Base-by-base conservation (phyloP, 306 rosid species). In the Fragaria vesca region DNA sequence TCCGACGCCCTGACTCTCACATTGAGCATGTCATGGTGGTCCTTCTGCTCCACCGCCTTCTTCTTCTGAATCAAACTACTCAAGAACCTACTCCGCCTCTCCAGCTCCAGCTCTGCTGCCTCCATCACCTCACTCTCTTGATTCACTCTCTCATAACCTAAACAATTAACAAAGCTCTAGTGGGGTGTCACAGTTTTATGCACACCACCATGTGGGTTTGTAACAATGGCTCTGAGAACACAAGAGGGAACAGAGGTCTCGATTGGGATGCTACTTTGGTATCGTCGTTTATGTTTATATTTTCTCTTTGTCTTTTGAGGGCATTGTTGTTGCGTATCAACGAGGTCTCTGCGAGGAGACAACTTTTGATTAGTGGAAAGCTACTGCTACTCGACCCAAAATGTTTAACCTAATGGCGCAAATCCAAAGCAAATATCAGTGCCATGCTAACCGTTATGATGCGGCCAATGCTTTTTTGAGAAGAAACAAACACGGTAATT, bases 61-160 rank as follows among this genome's bases (percentile, higher is more conserved):
- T 92, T 94, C 91, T 87, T 94, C 87, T 87, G 87, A 71, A 94
- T 92, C 75, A 94, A 78, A 26, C 94, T 85, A 38, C 80, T 86
- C 1, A 94, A 87, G 69, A 94, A 94, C 87, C 78, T 89, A 88
- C 93, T 92, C 67, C 97, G 81, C 80, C 93, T 88, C 89, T 94
- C 98, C 74, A 94, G 83, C 89, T 94, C 98, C 86, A 77, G 75
- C 81, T 89, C 97, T 46, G 93, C 97, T 74, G 86, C 92, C 43
- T 89, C 93, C 94, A 91, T 36, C 10, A 42, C 45, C 45, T 38
- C 42, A 38, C 38, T 20, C 30, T 32, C 1, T 40, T 32, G 12
- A 2, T 52, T 85, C 57, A 74, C 76, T 58, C 83, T 79, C 81
- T 71, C 92, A 54, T 5, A 21, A 32, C 65, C 82, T 72, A 8